Base-by-base conservation (phyloP, 2,329 filamentous ascomycete species). In the Myriangium duriaei region DNA sequence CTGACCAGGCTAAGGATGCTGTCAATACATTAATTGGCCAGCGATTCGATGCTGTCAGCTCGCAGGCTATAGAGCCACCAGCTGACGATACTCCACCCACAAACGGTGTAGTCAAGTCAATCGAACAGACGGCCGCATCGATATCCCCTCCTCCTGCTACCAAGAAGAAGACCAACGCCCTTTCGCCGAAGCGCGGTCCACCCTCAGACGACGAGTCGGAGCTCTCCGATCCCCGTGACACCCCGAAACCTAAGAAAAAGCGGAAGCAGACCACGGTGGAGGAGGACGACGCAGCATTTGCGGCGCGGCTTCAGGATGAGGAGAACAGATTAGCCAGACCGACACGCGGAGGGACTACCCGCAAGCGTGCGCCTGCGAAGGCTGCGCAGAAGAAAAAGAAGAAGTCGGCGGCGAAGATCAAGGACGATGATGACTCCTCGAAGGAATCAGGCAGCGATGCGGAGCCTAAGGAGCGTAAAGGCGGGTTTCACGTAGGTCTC, bases 301-400 rank as follows among this genome's bases (percentile, higher is more conserved):
- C 91, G 1, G 86, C 86, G 11, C 76, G 81, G 57, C 68, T 98
- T 24, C 91, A 98, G 60, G 88, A 86, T 0, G 83, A 96, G 58
- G 85, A 95, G 63, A 93, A 96, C 59, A 47, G 42, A 63, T 34
- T 37, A 19, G 11, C 66, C 64, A 2, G 68, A 75, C 30, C 82
- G 12, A 95, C 87, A 3, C 73, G 88, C 31, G 83, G 84, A 5
- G 82, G 79, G 9, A 74, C 62, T 21, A 67, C 62, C 5, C 71
- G 74, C 46, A 74, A 76, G 55, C 64, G 70, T 45, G 64, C 66
- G 15, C 55, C 55, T 3, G 48, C 51, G 36, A 81, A 81, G 61
- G 82, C 81, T 63, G 79, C 77, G 61, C 68, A 67, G 51, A 61
- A 71, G 30, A 71, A 73, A 48, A 85, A 84, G 67, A 86, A 85